Conservation (phyloP, 78 protist species). For the Dictyostelium capitatum region DNA sequence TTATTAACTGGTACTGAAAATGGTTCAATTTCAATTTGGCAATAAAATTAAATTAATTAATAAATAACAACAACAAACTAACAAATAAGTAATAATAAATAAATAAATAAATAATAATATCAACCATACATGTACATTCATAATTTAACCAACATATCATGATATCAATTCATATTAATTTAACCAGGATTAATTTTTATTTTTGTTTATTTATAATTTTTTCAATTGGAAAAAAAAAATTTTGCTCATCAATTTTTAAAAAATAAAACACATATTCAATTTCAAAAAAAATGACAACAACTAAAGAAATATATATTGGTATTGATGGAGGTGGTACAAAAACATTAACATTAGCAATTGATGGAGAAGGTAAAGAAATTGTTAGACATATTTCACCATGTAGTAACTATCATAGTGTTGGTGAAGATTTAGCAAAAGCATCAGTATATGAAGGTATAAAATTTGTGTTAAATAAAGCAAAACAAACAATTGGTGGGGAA, state of each 20-base stretch:
- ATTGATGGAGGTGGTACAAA: conserved; percentile 86
- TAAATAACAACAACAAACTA: no score
- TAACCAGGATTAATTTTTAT: no score
- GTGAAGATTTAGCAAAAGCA: conserved; percentile 47
- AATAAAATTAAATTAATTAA: neutral
- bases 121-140: no score
- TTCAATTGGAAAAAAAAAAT: no score
- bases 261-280: neutral
- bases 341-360: conserved; percentile 46
- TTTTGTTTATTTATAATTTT: no score
- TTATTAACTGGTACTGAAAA: conserved; percentile 47
- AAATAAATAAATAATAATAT: no score
- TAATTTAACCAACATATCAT: no score
- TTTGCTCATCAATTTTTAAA: neutral
- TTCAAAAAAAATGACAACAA: neutral
- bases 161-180: no score
- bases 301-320: conserved; percentile 51
- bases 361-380: conserved; percentile 54
- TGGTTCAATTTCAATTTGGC: conserved; percentile 50
- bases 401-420: conserved; percentile 78
- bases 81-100: no score
- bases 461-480: neutral
- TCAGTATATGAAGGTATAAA: conserved; percentile 62
- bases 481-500: neutral
- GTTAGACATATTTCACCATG: conserved; percentile 28